These are phyloP conservation scores for Aaosphaeria pasadenensis DNA, from an alignment of 2,329 filamentous ascomycete species.

Conservation along the genomic window DNA sequence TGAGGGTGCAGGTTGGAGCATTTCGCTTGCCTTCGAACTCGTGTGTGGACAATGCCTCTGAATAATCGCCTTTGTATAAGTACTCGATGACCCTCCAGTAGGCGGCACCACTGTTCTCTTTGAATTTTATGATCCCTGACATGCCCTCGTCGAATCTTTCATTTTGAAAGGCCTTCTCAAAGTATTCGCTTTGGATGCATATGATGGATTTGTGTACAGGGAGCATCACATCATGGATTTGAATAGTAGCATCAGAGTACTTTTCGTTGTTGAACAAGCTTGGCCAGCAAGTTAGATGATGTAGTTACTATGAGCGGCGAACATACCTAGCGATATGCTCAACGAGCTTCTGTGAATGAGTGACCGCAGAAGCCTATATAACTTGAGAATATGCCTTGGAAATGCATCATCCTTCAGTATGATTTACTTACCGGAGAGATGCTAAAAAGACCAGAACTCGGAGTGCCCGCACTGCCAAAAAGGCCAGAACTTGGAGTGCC, in stretches of 20 bases:
- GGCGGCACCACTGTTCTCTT: constrained; percentile 7
- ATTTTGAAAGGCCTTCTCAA: constrained; percentile 8
- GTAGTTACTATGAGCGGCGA: too few species aligned
- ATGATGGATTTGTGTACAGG: constrained; percentile 2
- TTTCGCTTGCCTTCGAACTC: constrained; percentile 4
- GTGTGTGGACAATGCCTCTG: constrained; percentile 4
- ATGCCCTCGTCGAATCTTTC: constrained; percentile 7
- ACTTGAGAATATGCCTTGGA: too few species aligned
- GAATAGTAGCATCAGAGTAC: constrained; percentile 10
- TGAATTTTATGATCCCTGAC: constrained; percentile 5
- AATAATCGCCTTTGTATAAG: constrained; percentile 11
- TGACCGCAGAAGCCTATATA: too few species aligned
- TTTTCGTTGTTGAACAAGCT: constrained; percentile 2
- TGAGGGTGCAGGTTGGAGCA: not conserved
- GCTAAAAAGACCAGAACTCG: too few species aligned
- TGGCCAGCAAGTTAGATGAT: too few species aligned
- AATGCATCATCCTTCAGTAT: too few species aligned
- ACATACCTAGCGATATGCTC: too few species aligned
- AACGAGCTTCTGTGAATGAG: too few species aligned
- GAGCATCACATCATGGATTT: constrained; percentile 6
- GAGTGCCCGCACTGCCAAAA: too few species aligned
- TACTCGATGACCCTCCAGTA: constrained; percentile 14
- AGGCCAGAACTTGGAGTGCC: too few species aligned
- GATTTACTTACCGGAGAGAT: too few species aligned
- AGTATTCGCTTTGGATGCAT: constrained; percentile 12